Evolutionary conservation across 1,284 basidiomycete species (phyloP).

Genomic region (Rhodotorula sp.): DNA sequence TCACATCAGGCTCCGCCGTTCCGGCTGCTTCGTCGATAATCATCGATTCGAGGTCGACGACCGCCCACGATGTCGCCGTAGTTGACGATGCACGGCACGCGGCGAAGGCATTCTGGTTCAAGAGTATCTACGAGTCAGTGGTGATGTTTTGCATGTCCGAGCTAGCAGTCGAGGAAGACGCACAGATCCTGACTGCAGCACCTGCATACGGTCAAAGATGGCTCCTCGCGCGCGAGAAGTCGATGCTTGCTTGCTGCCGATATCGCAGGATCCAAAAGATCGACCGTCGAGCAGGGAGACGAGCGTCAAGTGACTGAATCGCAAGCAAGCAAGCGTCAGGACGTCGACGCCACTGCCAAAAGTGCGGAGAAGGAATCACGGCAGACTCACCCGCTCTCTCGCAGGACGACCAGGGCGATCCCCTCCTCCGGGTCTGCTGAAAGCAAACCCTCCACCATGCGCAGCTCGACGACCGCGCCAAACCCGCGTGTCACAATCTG

Average conservation of each 20-base stretch:
- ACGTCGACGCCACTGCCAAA: not conserved
- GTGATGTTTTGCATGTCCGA: too few species aligned
- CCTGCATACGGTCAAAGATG: slow-evolving; percentile 8
- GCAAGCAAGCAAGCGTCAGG: not conserved
- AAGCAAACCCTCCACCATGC: not conserved
- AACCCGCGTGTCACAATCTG: slow-evolving; percentile 13
- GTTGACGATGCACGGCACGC: too few species aligned
- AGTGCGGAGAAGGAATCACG: not conserved
- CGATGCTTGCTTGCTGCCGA: not conserved
- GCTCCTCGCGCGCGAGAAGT: not conserved
- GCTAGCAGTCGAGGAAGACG: not conserved
- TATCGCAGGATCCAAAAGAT: slow-evolving; percentile 12
- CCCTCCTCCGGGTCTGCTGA: slow-evolving; percentile 9
- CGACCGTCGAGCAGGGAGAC: slow-evolving; percentile 30
- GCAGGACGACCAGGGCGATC: slow-evolving; percentile 11
- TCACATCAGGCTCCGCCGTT: too few species aligned
- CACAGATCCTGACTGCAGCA: slow-evolving; percentile 8
- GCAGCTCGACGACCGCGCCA: slow-evolving; percentile 23
- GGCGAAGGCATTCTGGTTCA: too few species aligned
- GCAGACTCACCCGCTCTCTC: slow-evolving; percentile 28
- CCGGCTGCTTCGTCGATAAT: too few species aligned
- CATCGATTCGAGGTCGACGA: too few species aligned
- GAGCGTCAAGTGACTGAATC: slow-evolving; percentile 21
- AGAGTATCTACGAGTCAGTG: too few species aligned
- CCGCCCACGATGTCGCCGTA: too few species aligned